Evolutionary conservation across 371 early-diverging fungal genomes (phyloP), one percentile per base, ranked within the genome.

Genomic region (Sporodiniella umbellata): DNA sequence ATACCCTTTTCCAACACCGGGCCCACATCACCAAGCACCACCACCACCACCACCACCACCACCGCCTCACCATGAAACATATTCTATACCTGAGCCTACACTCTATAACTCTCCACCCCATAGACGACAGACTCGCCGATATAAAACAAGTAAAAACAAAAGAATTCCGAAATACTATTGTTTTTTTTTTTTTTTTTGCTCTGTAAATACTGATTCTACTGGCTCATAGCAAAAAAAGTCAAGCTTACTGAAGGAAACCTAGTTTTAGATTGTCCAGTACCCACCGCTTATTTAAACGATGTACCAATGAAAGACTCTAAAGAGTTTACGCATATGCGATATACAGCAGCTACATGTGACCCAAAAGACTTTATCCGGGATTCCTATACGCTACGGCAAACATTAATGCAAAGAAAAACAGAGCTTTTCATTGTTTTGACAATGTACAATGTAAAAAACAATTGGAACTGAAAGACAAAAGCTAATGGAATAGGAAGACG

Each of bases 371-470:
- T 94, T 66, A 53, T 58, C 24, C 62, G 67, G 19, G 78, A 85
- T 14, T 80, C 81, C 12, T 95, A 92, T 68, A 85, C 85, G 17
- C 78, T 96, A 47, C 82, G 97, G 44, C 95, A 88, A 50, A 78
- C 83, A 52, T 75, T 87, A 61, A 60, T 86, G 51, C 70, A 81
- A 30, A 77, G 84, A 22, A 54, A 81, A 52, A 95, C 95, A 3
- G 96, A 95, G 67, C 63, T 96, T 33, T 90, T 89, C 60, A 85
- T 89, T 50, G 94, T 94, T 42, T 72, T 94, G 52, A 95, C 96
- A 42, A 93, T 95, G 95, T 95, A 94, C 78, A 94, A 94, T 64
- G 84, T 82, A 75, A 79, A 73, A 48, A 37, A 33, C 31, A 19
- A 47, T 15, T 35, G 2, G 25, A 52, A 12, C 10, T 17, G 14